phyloP scores from a whole-genome alignment of 495 filamentous ascomycete species.

The Penicillium cataractarum region DNA sequence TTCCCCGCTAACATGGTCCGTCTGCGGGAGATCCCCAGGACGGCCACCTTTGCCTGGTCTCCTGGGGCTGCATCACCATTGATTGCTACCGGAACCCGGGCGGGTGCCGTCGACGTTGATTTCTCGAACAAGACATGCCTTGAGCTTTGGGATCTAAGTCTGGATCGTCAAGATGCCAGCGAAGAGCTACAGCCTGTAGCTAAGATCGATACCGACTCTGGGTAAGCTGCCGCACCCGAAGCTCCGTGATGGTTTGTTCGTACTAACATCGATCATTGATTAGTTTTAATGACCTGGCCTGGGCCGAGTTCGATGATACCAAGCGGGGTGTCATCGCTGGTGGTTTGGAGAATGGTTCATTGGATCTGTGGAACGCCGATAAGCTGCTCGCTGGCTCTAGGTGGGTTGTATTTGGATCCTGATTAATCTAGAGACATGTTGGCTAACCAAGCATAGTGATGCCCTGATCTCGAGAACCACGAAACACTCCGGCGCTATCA shows the following conservation, averaged over 20 bases:
- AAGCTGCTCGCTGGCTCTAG: slow-evolving; percentile 70
- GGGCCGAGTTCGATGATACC: slow-evolving; percentile 78
- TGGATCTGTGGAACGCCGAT: slow-evolving; percentile 93
- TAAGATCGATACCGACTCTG: slow-evolving; percentile 85
- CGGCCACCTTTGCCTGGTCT: slow-evolving; percentile 96
- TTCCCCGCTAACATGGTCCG: slow-evolving; percentile 75
- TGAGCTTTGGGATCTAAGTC: slow-evolving; percentile 91
- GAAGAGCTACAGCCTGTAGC: slow-evolving; percentile 84
- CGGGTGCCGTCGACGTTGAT: slow-evolving; percentile 92
- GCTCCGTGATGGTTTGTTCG: background rate
- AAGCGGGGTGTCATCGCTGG: slow-evolving; percentile 89
- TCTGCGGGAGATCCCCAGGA: slow-evolving; percentile 91
- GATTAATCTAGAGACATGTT: slow-evolving; percentile 6
- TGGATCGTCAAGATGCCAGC: slow-evolving; percentile 72
- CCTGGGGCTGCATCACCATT: slow-evolving; percentile 73
- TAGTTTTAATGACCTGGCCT: slow-evolving; percentile 97
- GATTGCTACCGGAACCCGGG: slow-evolving; percentile 92
- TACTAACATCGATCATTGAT: slow-evolving; percentile 17
- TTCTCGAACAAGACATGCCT: slow-evolving; percentile 97
- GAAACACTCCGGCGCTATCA: slow-evolving; percentile 92
- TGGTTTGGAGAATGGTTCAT: slow-evolving; percentile 92
- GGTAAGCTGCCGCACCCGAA: slow-evolving; percentile 54
- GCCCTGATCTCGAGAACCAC: slow-evolving; percentile 83
- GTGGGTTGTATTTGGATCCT: slow-evolving; percentile 37
- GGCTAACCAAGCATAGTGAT: slow-evolving; percentile 56